phyloP scores from a whole-genome alignment of 129 eudicot species.

The Arctium minus region DNA sequence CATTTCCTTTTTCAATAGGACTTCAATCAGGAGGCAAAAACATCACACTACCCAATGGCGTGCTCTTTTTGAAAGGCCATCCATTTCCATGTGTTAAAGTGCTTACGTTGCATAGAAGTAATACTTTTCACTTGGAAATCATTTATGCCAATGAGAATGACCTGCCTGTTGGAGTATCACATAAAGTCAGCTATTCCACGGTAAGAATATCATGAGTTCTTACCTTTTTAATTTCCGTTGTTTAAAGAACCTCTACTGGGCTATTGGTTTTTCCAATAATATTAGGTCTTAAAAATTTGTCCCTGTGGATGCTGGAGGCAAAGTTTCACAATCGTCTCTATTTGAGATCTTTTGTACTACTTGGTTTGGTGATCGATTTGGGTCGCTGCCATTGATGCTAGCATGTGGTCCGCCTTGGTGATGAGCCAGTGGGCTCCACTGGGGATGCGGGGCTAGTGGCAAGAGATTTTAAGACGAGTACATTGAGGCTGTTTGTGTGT shows the following conservation, averaged over 20 bases:
- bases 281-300: no score
- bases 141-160: slow-evolving; percentile 52
- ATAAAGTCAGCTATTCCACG: slow-evolving; percentile 50
- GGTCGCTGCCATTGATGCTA: no score
- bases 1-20: slow-evolving; percentile 81
- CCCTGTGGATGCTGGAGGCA: no score
- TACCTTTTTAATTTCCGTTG: background rate
- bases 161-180: slow-evolving; percentile 66
- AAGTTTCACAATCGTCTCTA: no score
- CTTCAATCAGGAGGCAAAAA: slow-evolving; percentile 54
- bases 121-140: slow-evolving; percentile 63
- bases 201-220: slow-evolving; percentile 39
- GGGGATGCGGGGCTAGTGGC: no score
- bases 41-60: slow-evolving; percentile 44
- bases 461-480: no score
- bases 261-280: background rate
- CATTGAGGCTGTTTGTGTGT: no score
- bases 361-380: no score
- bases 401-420: no score
- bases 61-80: slow-evolving; percentile 67
- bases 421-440: no score
- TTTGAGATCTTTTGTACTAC: no score
- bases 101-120: slow-evolving; percentile 56
- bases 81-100: slow-evolving; percentile 74
- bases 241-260: background rate